Evolutionary conservation across 345 rosid genomes (phyloP), one percentile per base, ranked within the genome.

Genomic region (Euclidium syriacum): DNA sequence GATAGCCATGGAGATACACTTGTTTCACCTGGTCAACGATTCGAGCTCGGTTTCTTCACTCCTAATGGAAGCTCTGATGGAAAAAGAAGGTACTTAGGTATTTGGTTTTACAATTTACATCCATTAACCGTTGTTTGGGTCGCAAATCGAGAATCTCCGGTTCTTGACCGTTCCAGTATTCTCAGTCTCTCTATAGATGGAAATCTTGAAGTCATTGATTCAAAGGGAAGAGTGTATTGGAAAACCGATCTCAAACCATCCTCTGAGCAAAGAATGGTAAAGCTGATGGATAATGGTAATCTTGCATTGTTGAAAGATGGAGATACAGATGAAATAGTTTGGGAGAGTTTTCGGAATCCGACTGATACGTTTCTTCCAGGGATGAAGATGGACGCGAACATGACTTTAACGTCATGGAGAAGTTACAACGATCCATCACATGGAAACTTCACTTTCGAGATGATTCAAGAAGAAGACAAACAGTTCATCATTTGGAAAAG

Each of bases 361-460:
- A 76, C 82, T 6, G 86, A 84, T 56, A 80, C 86, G 4, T 81
- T 81, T 69, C 80, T 84, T 52, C 77, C 80, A 7, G 86, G 88
- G 33, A 84, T 84, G 90, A 76, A 25, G 35, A 77, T 86, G 78
- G 56, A 64, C 49, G 67, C 56, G 36, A 50, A 68, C 1, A 20
- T 75, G 48, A 55, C 43, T 1, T 49, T 84, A 40, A 70, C 73
- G 68, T 86, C 90, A 5, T 88, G 94, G 90, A 68, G 43, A 50
- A 73, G 79, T 42, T 20, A 9, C 17, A 60, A 71, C 34, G 84
- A 88, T 41, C 96, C 96, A 3, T 58, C 79, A 9, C 66, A 73
- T n/a, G 94, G 96, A 39, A 68, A 76, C 68, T 88, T 77, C 73
- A 71, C 74, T 1, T 85, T 85, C 46, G 61, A 67, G 68, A 48